Evolutionary conservation across 352 stramenopile species (phyloP).

Genomic region (Pythium sukuiense): DNA sequence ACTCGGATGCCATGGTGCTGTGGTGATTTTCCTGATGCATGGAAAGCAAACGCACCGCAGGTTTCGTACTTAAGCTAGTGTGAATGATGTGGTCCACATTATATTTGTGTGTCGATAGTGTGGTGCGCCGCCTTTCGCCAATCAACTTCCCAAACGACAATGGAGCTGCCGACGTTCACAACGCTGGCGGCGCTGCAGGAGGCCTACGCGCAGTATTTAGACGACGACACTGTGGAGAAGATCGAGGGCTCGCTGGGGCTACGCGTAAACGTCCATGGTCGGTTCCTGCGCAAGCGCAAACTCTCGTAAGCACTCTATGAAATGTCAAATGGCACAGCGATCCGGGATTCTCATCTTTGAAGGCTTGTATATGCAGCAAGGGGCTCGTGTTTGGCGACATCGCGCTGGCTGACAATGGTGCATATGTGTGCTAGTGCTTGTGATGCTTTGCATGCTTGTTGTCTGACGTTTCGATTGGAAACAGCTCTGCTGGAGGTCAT

Average conservation of each 20-base stretch:
- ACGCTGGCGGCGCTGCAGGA: conserved; percentile 26
- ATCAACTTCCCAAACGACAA: conserved; percentile 8
- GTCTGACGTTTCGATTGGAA: neutral
- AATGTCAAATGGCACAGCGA: too few species aligned
- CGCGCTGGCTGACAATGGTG: conserved; percentile 61
- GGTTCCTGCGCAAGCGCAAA: conserved; percentile 77
- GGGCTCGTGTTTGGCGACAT: conserved; percentile 83
- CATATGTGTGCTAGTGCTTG: neutral
- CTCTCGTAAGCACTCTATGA: conserved; percentile 49
- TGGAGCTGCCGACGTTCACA: conserved; percentile 16
- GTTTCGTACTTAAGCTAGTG: conserved; percentile 14
- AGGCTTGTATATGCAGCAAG: conserved; percentile 46
- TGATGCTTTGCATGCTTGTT: neutral
- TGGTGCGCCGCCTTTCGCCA: conserved; percentile 18
- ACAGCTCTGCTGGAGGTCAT: conserved; percentile 81
- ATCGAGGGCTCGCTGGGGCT: conserved; percentile 7
- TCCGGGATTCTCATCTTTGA: neutral
- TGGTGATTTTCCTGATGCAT: neutral
- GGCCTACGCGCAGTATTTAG: conserved; percentile 18
- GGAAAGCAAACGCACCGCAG: neutral
- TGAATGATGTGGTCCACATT: conserved; percentile 10
- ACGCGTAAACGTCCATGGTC: conserved; percentile 49
- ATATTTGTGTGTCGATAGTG: conserved; percentile 5
- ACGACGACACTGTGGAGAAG: neutral
- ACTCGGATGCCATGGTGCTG: conserved; percentile 55